Percentiles rank a stretch among this genome's conserved stretches.
Evolutionary conservation across 1,139 yeast genomes (phyloP).

Genomic region (Hanseniaspora uvarum): DNA sequence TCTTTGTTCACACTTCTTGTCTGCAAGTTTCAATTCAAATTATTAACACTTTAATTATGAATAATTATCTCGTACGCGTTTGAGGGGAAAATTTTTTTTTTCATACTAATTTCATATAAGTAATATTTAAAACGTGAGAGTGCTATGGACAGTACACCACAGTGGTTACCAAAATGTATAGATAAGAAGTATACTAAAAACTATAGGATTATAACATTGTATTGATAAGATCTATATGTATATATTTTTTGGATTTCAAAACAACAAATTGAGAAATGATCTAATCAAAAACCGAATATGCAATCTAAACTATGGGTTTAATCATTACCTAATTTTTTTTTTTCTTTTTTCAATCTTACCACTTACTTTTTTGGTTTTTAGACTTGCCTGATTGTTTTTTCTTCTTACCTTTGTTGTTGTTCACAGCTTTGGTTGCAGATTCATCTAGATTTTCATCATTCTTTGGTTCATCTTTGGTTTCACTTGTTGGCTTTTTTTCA

Average conservation of each 20-base stretch:
- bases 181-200: too few relatives aligned
- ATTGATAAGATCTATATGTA: too few relatives aligned
- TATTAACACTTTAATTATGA: neutral
- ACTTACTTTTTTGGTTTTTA: neutral
- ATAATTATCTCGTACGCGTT: neutral
- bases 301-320: too few relatives aligned
- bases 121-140: too few relatives aligned
- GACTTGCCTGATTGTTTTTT: neutral
- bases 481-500: constrained; percentile 32
- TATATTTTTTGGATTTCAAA: too few relatives aligned
- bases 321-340: too few relatives aligned
- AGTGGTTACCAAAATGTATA: too few relatives aligned
- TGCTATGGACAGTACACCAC: too few relatives aligned
- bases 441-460: neutral
- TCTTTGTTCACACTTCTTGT: neutral
- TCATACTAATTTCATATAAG: neutral
- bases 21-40: too few relatives aligned
- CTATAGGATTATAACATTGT: too few relatives aligned
- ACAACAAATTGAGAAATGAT: too few relatives aligned
- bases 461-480: constrained; percentile 19
- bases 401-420: neutral
- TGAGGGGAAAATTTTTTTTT: neutral
- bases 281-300: neutral
- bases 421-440: neutral
- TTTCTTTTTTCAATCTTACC: neutral